Evolutionary conservation across 179 eudicot species (phyloP), one percentile per base, ranked within the genome.

Genomic region (Gypsophila paniculata): DNA sequence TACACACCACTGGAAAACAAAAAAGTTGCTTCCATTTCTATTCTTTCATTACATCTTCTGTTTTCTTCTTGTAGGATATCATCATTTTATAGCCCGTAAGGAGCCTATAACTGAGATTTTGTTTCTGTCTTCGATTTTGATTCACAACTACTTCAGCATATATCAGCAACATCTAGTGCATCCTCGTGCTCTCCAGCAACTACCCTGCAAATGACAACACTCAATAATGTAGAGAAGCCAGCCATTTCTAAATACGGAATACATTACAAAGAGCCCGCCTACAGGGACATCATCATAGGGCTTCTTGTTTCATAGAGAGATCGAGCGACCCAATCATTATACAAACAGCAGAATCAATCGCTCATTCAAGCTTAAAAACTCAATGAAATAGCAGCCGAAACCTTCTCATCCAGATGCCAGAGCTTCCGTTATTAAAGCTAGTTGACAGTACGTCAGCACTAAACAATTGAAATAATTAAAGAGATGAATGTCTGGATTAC

Each of bases 121-220:
- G 26, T 19, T 8, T 19, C 13, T 8, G 61, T 57, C 61, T 57
- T 19, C 61, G 12, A 57, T 3, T 57, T 29, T 60, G 46, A 61
- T 62, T 18, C 23, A 62, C 46, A 62, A 36, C 14, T 61, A n/a
- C 44, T 32, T 34, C 18, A 17, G 10, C 65, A 61, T 10, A n/a
- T 17, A 34, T 36, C 67, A 34, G 46, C 22, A 17, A 38, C 48
- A 7, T 62, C 67, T 5, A 19, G 57, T 48, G 58, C 69, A 65
- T 65, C 21, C 53, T 44, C 69, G 3, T 48, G 22, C 38, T 13
- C 25, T 22, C 60, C 71, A 32, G n/a, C 22, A 67, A 48, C 5
- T 67, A 67, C 70, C 34, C 71, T 68, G 60, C 60, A 51, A n/a
- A 49, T 52, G 21, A 23, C 51, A 63, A 36, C 22, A 36, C n/a